phyloP scores from a whole-genome alignment of 83 land plant genomes.

The Diphasiastrum complanatum region DNA sequence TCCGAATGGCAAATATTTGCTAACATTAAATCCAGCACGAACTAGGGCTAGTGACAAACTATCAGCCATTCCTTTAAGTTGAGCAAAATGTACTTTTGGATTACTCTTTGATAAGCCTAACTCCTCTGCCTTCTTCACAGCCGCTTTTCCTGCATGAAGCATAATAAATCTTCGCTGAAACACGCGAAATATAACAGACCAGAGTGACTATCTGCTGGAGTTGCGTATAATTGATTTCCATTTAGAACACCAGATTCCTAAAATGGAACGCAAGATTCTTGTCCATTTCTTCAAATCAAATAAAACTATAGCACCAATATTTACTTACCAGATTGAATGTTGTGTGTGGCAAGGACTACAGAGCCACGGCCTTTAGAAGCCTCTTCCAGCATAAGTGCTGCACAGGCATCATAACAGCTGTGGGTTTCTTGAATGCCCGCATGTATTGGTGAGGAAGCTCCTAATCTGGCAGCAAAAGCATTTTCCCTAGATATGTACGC shows the following conservation, averaged over 20 bases:
- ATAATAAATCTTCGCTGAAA: too few relatives aligned
- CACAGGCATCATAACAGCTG: slow-evolving; percentile 60
- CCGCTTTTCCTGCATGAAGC: slow-evolving; percentile 58
- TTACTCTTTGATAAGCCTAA: slow-evolving; percentile 46
- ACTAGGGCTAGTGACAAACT: slow-evolving; percentile 54
- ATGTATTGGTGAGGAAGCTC: slow-evolving; percentile 67
- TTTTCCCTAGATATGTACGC: slow-evolving; percentile 66
- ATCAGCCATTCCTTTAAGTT: slow-evolving; percentile 89
- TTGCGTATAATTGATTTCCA: too few relatives aligned
- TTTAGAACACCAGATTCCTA: too few relatives aligned
- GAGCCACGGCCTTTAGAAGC: slow-evolving; percentile 44
- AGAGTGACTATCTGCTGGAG: too few relatives aligned
- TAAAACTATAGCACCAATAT: too few relatives aligned
- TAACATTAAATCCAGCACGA: slow-evolving; percentile 78
- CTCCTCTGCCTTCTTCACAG: slow-evolving; percentile 48
- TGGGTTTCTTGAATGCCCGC: slow-evolving; percentile 63
- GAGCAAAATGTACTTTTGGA: slow-evolving; percentile 67
- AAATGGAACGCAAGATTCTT: too few relatives aligned
- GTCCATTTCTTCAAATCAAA: too few relatives aligned
- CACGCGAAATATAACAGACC: too few relatives aligned
- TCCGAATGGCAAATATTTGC: slow-evolving; percentile 79
- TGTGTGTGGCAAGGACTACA: slow-evolving; percentile 83
- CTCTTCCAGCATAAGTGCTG: slow-evolving; percentile 57
- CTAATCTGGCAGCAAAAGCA: slow-evolving; percentile 43
- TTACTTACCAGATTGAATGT: slow-evolving; percentile 71